Conservation (phyloP, 2,329 filamentous ascomycete genomes). For the Neonectria ditissima region DNA sequence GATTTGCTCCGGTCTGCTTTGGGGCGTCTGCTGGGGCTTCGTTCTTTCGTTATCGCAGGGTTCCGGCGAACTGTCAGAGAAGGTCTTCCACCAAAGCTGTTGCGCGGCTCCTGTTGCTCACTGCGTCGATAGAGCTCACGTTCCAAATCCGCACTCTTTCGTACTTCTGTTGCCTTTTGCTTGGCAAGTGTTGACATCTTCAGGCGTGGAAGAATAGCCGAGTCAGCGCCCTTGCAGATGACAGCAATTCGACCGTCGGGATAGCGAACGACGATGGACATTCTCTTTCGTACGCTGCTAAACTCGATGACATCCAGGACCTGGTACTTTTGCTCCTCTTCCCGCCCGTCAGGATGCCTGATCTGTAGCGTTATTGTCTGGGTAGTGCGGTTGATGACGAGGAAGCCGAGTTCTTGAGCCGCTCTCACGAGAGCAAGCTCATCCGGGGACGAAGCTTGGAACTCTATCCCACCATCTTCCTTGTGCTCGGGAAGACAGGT, state of each 20-base stretch:
- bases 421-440: slow-evolving; percentile 88
- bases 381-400: slow-evolving; percentile 79
- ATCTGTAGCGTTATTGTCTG: slow-evolving; percentile 71
- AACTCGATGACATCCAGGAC: slow-evolving; percentile 92
- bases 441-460: slow-evolving; percentile 90
- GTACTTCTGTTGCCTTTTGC: slow-evolving; percentile 77
- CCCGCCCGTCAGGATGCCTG: slow-evolving; percentile 50
- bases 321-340: slow-evolving; percentile 74
- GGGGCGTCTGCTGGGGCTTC: slow-evolving; percentile 47
- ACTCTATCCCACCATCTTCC: slow-evolving; percentile 76
- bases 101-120: slow-evolving; percentile 65
- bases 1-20: slow-evolving; percentile 56
- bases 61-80: slow-evolving; percentile 65
- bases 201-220: slow-evolving; percentile 81
- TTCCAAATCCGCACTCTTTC: slow-evolving; percentile 71
- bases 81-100: slow-evolving; percentile 66
- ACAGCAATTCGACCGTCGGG: slow-evolving; percentile 85
- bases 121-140: slow-evolving; percentile 67
- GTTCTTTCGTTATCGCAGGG: slow-evolving; percentile 46
- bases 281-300: slow-evolving; percentile 87
- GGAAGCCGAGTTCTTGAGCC: slow-evolving; percentile 85
- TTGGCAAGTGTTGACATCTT: slow-evolving; percentile 78
- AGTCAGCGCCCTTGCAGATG: slow-evolving; percentile 93
- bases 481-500: slow-evolving; percentile 86
- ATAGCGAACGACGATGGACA: slow-evolving; percentile 90